phyloP scores from a whole-genome alignment of 139 green algal species.

The Ettlia oleoabundans region DNA sequence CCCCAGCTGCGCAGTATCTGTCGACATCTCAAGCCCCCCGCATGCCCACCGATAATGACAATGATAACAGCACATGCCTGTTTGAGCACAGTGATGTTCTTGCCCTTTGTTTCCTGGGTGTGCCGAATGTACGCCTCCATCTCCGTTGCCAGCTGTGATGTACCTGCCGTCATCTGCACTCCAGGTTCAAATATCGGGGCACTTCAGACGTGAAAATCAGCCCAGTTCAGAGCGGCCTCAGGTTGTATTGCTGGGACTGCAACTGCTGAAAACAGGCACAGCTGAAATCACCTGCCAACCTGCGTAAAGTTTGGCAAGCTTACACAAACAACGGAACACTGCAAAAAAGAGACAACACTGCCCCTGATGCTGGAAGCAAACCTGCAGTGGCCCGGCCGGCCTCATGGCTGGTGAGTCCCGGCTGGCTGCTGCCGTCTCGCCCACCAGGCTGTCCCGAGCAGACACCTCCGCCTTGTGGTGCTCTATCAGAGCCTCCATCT shows the following conservation, averaged over 20 bases:
- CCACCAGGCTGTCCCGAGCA: slow-evolving; percentile 14
- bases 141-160: slow-evolving; percentile 41
- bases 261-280: too few relatives aligned
- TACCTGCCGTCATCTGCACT: slow-evolving; percentile 34
- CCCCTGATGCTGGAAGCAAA: neutral
- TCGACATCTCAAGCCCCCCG: too few relatives aligned
- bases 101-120: slow-evolving; percentile 42
- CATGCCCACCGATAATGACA: too few relatives aligned
- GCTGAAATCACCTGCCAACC: too few relatives aligned
- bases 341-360: neutral
- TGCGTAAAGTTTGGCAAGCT: too few relatives aligned
- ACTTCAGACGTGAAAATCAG: too few relatives aligned
- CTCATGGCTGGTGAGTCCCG: neutral
- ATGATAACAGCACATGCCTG: slow-evolving; percentile 41
- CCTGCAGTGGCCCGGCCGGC: slow-evolving; percentile 47
- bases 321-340: neutral
- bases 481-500: slow-evolving; percentile 57
- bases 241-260: too few relatives aligned
- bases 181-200: too few relatives aligned
- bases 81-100: slow-evolving; percentile 60
- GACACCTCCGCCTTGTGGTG: slow-evolving; percentile 18
- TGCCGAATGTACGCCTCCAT: slow-evolving; percentile 59
- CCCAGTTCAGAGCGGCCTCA: too few relatives aligned
- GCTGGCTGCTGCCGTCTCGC: neutral
- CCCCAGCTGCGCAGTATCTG: too few relatives aligned